phyloP scores from a whole-genome alignment of 352 stramenopile genomes.

The Pythium apleroticum region DNA sequence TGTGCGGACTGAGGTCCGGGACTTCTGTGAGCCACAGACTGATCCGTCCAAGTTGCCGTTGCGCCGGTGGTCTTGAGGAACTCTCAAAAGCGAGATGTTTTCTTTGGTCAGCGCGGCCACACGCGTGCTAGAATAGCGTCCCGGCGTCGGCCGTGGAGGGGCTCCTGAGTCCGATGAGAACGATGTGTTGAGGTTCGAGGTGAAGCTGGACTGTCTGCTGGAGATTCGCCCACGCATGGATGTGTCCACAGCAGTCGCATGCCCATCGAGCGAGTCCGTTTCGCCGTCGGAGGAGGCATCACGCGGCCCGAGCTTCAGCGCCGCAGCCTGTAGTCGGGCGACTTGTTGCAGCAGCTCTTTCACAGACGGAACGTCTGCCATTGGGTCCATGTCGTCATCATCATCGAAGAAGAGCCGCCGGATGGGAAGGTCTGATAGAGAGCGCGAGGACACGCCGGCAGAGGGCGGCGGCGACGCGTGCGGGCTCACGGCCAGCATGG shows the following conservation, averaged over 20 bases:
- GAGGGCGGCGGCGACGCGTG: slow-evolving; percentile 17
- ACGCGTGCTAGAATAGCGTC: slow-evolving; percentile 36
- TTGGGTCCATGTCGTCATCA: slow-evolving; percentile 24
- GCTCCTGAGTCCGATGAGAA: slow-evolving; percentile 45
- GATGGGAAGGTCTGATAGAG: slow-evolving; percentile 33
- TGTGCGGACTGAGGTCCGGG: slow-evolving; percentile 68
- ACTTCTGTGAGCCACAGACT: slow-evolving; percentile 72
- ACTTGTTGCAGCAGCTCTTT: slow-evolving; percentile 60
- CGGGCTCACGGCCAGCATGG: slow-evolving; percentile 23
- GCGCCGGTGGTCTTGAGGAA: slow-evolving; percentile 29
- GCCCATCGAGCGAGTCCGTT: slow-evolving; percentile 26
- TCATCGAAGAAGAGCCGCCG: slow-evolving; percentile 26
- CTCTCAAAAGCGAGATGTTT: slow-evolving; percentile 77
- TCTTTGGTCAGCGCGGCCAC: slow-evolving; percentile 74
- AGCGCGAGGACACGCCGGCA: background rate
- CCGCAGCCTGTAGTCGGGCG: slow-evolving; percentile 38
- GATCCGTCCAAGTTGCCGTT: slow-evolving; percentile 47
- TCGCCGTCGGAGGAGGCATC: slow-evolving; percentile 14
- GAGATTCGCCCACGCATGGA: slow-evolving; percentile 20
- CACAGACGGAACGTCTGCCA: slow-evolving; percentile 38
- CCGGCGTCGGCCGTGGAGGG: slow-evolving; percentile 31
- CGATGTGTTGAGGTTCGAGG: slow-evolving; percentile 24
- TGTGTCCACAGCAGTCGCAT: background rate
- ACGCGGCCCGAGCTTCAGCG: slow-evolving; percentile 28
- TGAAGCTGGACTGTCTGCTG: slow-evolving; percentile 25